Conservation (phyloP, 78 protist species). For the Thecamonas trahens region DNA sequence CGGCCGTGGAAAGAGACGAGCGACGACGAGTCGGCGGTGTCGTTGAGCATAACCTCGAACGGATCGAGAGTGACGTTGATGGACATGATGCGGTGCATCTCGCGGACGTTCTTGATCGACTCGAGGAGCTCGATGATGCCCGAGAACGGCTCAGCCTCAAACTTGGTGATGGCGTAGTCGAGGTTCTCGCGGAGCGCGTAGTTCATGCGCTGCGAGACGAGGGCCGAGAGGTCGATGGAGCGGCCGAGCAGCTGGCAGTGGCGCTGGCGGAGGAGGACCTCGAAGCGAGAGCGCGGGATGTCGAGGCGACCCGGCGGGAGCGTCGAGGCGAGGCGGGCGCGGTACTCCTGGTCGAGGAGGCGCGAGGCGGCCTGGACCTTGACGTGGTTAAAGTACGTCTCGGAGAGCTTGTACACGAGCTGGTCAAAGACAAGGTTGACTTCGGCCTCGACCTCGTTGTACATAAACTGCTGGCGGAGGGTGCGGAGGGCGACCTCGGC, state of each 20-base stretch:
- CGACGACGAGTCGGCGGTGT: slow-evolving; percentile 69
- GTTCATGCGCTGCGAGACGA: slow-evolving; percentile 71
- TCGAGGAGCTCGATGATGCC: slow-evolving; percentile 63
- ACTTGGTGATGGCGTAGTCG: slow-evolving; percentile 59
- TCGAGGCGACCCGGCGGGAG: slow-evolving; percentile 1
- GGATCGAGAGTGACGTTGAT: slow-evolving; percentile 51
- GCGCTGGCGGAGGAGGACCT: slow-evolving; percentile 57
- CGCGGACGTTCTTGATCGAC: slow-evolving; percentile 29
- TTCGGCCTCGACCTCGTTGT: slow-evolving; percentile 85
- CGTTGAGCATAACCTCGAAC: slow-evolving; percentile 48
- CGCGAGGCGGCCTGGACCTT: slow-evolving; percentile 44
- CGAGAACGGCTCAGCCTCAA: slow-evolving; percentile 45
- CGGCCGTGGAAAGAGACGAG: slow-evolving; percentile 61
- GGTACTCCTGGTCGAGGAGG: slow-evolving; percentile 48
- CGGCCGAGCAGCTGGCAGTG: slow-evolving; percentile 70
- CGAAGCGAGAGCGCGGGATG: slow-evolving; percentile 51
- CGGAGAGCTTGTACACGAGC: slow-evolving; percentile 59
- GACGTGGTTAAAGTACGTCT: slow-evolving; percentile 53
- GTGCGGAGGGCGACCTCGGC: slow-evolving; percentile 54
- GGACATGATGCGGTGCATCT: slow-evolving; percentile 43
- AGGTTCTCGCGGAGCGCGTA: slow-evolving; percentile 34
- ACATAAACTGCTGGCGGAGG: slow-evolving; percentile 55
- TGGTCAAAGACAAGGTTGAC: slow-evolving; percentile 79
- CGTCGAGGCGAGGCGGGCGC: background rate
- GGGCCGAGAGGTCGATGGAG: slow-evolving; percentile 40